Percentiles rank a stretch among this genome's conserved stretches.
phyloP scores from a whole-genome alignment of 345 rosid genomes.

The Combretum micranthum region DNA sequence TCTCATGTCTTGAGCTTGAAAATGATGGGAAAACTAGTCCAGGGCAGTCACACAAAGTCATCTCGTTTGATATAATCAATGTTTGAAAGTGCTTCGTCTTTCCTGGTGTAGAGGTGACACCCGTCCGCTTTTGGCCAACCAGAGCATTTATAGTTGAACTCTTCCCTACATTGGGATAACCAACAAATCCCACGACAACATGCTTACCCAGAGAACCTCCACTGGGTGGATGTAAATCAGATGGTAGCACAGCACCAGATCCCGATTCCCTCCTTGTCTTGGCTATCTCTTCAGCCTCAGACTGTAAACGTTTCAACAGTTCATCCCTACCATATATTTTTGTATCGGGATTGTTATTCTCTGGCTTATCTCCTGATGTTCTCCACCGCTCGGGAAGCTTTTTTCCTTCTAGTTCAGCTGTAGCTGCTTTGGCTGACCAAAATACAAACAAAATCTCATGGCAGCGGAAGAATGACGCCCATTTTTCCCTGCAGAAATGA shows the following conservation, averaged over 20 bases:
- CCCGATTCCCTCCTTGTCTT: slow-evolving; percentile 41
- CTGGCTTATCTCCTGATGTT: slow-evolving; percentile 17
- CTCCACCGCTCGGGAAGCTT: slow-evolving; percentile 29
- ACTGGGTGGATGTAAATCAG: slow-evolving; percentile 12
- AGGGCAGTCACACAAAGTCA: slow-evolving; percentile 90
- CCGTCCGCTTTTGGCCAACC: slow-evolving; percentile 86
- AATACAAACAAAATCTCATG: slow-evolving; percentile 58
- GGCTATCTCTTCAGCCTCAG: slow-evolving; percentile 69
- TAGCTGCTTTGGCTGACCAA: slow-evolving; percentile 97
- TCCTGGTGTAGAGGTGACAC: slow-evolving; percentile 93
- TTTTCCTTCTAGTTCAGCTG: slow-evolving; percentile 73
- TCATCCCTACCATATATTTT: slow-evolving; percentile 76
- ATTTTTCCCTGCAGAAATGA: slow-evolving; percentile 50
- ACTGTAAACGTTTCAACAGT: slow-evolving; percentile 62
- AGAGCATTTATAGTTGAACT: slow-evolving; percentile 93
- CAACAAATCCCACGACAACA: slow-evolving; percentile 83
- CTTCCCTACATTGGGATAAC: slow-evolving; percentile 95
- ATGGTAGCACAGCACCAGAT: slow-evolving; percentile 19
- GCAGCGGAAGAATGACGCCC: slow-evolving; percentile 64
- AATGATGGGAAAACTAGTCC: slow-evolving; percentile 89
- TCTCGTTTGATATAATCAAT: slow-evolving; percentile 60
- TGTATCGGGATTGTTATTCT: slow-evolving; percentile 41
- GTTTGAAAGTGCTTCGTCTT: slow-evolving; percentile 98
- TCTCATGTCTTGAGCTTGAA: slow-evolving; percentile 82
- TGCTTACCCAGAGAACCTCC: slow-evolving; percentile 20